A percentile compares a stretch with the other conserved stretches of the same genome.
Evolutionary conservation across 129 eudicot genomes (phyloP).

Genomic region (Centrapalus pauciflorus): DNA sequence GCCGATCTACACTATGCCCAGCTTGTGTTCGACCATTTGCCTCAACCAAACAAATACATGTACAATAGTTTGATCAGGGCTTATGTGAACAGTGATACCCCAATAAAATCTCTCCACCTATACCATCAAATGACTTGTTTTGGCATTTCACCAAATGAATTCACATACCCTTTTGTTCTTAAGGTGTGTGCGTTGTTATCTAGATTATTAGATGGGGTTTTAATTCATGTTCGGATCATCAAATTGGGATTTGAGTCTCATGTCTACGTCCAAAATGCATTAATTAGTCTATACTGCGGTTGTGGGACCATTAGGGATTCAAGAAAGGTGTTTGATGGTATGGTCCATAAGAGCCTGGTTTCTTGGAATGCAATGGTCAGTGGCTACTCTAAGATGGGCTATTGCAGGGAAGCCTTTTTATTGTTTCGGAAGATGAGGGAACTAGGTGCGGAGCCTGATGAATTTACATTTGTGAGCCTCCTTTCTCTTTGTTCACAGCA

Average conservation of each 20-base stretch:
- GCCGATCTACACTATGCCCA: conserved; percentile 18
- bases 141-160: conserved; percentile 32
- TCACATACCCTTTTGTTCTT: conserved; percentile 35
- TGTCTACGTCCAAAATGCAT: conserved; percentile 36
- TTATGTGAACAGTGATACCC: conserved; percentile 9
- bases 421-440: conserved; percentile 26
- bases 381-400: conserved; percentile 30
- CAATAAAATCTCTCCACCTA: neutral
- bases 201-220: conserved; percentile 23
- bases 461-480: conserved; percentile 31
- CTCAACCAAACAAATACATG: conserved; percentile 25
- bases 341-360: conserved; percentile 32
- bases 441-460: conserved; percentile 25
- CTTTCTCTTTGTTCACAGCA: conserved; percentile 36
- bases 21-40: conserved; percentile 28
- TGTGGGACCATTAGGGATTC: conserved; percentile 29
- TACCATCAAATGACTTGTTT: conserved; percentile 18
- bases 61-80: conserved; percentile 34
- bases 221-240: conserved; percentile 14
- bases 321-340: conserved; percentile 39
- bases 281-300: conserved; percentile 25
- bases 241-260: conserved; percentile 25
- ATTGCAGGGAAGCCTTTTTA: conserved; percentile 24
- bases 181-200: conserved; percentile 19
- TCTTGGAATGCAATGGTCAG: conserved; percentile 35